Conservation (phyloP, 495 filamentous ascomycete genomes). For the Aspergillus homomorphus region DNA sequence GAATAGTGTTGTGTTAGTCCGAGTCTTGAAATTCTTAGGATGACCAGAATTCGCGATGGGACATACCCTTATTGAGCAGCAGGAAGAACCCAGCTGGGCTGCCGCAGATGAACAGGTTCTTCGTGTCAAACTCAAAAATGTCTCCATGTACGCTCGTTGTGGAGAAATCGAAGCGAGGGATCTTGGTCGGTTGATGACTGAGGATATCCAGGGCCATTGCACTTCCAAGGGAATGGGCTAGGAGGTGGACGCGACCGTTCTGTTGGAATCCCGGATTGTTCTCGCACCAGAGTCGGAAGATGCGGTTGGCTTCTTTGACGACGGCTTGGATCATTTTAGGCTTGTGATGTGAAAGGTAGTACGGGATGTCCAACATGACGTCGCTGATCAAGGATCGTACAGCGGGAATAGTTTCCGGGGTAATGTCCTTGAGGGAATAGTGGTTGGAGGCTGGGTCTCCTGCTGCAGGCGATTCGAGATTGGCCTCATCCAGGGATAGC, state of each 20-base stretch:
- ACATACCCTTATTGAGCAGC: conserved; percentile 69
- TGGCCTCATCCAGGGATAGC: conserved; percentile 77
- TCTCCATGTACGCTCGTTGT: conserved; percentile 49
- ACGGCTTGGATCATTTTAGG: conserved; percentile 90
- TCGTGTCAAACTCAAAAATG: conserved; percentile 87
- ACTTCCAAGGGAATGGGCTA: conserved; percentile 90
- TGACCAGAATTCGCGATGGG: no score
- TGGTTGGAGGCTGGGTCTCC: conserved; percentile 55
- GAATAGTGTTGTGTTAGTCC: conserved; percentile 4
- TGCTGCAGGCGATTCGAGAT: conserved; percentile 42
- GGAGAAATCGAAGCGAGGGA: conserved; percentile 55
- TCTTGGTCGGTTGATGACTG: conserved; percentile 74
- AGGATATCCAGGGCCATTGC: conserved; percentile 92
- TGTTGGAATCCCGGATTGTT: conserved; percentile 87
- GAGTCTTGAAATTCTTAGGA: neutral
- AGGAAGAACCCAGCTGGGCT: conserved; percentile 93
- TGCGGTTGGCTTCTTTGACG: conserved; percentile 86
- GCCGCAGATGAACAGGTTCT: conserved; percentile 84
- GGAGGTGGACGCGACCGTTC: conserved; percentile 79
- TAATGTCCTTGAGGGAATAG: conserved; percentile 84
- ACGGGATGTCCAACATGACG: conserved; percentile 96
- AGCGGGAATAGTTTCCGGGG: conserved; percentile 82
- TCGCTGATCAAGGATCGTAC: conserved; percentile 89
- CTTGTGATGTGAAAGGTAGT: conserved; percentile 94
- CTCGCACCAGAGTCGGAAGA: conserved; percentile 87